Base-by-base conservation (phyloP, 129 eudicot genomes). In the Artemisia tridentata region DNA sequence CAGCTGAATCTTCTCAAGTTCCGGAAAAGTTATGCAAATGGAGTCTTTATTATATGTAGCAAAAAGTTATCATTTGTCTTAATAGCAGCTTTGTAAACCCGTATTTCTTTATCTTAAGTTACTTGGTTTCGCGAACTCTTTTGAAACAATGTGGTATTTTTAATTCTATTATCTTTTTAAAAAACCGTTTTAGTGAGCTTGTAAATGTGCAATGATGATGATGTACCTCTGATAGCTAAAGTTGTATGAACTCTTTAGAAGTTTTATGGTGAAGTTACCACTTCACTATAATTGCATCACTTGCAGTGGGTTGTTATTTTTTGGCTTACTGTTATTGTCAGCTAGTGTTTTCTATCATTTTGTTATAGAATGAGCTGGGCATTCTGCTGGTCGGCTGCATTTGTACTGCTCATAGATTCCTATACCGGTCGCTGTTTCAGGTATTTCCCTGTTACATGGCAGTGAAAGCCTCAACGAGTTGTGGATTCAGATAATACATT, bases 1-100 rank as follows among this genome's bases (percentile, higher is more conserved):
- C 75, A 68, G 97, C 84, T 87, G 99, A 88, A 80, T 90, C 91
- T 84, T 88, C 92, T 82, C 91, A 86, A 85, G 91, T 90, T 79
- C 88, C 83, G 67, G 86, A 71, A 80, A 38, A 75, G 71, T 80
- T 75, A 68, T 81, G 84, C 95, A 87, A 87, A 85, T 79, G 95
- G 80, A 74, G 91, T 87, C 88, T 90, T 90, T 83, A 68, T 79
- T 63, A 81, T 77, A 78, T 81, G 82, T 90, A 75, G 88, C 88
- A 81, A 85, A 89, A 90, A 82, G 79, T 80, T 69, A 71, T 67
- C 75, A 80, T 82, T 84, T 90, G 77, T 80, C 56, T 63, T 82
- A 89, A 90, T 90, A 80, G 90, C 67, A 64, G 85, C 68, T 76
- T 84, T 82, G 78, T 80, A 72, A 89, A 80, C 65, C 74, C 82